Evolutionary conservation across 768 basidiomycete genomes (phyloP), one percentile per base, ranked within the genome.

Genomic region (Leccinum arenicola): DNA sequence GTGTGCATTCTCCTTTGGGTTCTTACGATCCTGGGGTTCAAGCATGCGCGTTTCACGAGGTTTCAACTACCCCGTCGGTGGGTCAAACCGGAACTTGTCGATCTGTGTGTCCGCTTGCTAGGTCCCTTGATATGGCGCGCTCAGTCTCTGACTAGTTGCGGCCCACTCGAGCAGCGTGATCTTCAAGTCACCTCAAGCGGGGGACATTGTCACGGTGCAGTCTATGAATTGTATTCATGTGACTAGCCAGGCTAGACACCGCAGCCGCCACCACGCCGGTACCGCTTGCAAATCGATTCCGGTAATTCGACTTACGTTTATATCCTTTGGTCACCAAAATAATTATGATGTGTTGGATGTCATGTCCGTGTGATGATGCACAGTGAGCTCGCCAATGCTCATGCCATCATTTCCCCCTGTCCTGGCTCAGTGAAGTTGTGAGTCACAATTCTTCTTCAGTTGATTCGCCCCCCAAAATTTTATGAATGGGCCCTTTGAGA

Each of bases 341-440:
- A 57, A 45, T 54, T 43, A 53, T 36, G 49, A 66, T 56, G 57
- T 58, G 57, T 36, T 68, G 60, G 23, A 58, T 61, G 69, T 71
- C 67, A 69, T 71, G 56, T 71, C 69, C 68, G 69, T 60, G 64
- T 61, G 52, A 64, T 61, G 43, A 29, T 29, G 29, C 52, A 60
- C 56, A 45, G n/a, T 52, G 56, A 48, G 40, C 51, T 59, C 35
- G 52, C 21, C 25, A 56, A 58, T 33, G 52, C 38, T 60, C 29
- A 21, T 52, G 55, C 47, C 52, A 45, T 45, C 43, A 59, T 60
- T 52, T 47, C 21, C 29, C 33, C 52, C 25, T 36, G 21, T 53
- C 40, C 15, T 48, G 52, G 52, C 25, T 61, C 43, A 27, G 48
- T 57, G 48, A 65, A 50, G 38, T 35, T 27, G 29, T 38, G 40